These are phyloP conservation scores for Beauveria asiatica DNA, from an alignment of 2,329 filamentous ascomycete species.

Conservation along the genomic window DNA sequence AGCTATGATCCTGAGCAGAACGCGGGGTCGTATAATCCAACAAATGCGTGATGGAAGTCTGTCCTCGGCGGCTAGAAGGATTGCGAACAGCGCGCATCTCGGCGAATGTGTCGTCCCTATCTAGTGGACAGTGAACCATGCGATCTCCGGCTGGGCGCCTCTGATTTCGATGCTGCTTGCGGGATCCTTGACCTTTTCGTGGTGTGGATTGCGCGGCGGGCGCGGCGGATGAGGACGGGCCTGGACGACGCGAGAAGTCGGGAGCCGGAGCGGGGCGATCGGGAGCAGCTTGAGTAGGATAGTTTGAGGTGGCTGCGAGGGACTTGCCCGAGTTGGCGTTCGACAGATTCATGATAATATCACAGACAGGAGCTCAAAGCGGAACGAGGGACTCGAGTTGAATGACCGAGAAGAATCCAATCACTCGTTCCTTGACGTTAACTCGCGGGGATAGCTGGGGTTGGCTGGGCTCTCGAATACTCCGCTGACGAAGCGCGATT, in stretches of 20 bases:
- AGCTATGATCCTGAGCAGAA: slow-evolving; percentile 51
- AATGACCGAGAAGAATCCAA: slow-evolving; percentile 9
- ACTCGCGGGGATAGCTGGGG: slow-evolving; percentile 5
- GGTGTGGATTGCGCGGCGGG: slow-evolving; percentile 35
- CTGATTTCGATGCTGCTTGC: slow-evolving; percentile 78
- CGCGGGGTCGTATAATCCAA: slow-evolving; percentile 84
- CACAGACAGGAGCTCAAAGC: not conserved
- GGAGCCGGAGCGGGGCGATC: slow-evolving; percentile 37
- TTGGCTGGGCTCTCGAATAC: not conserved
- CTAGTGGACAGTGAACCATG: slow-evolving; percentile 30
- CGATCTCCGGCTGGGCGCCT: slow-evolving; percentile 52
- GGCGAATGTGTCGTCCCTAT: slow-evolving; percentile 81
- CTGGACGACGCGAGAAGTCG: slow-evolving; percentile 42
- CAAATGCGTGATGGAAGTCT: slow-evolving; percentile 93
- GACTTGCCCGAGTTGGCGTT: slow-evolving; percentile 39
- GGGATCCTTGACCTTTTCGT: slow-evolving; percentile 66
- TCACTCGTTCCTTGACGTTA: slow-evolving; percentile 15
- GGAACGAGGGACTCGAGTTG: slow-evolving; percentile 7
- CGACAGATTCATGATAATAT: slow-evolving; percentile 25
- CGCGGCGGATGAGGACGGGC: slow-evolving; percentile 25
- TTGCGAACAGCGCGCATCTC: slow-evolving; percentile 59
- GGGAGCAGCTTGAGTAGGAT: slow-evolving; percentile 32
- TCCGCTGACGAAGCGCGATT: not conserved
- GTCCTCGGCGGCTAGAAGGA: slow-evolving; percentile 67
- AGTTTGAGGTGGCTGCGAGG: slow-evolving; percentile 35